These are phyloP conservation scores for Stentor coeruleus DNA, from an alignment of 73 alveolate genomes.

Conservation along the genomic window DNA sequence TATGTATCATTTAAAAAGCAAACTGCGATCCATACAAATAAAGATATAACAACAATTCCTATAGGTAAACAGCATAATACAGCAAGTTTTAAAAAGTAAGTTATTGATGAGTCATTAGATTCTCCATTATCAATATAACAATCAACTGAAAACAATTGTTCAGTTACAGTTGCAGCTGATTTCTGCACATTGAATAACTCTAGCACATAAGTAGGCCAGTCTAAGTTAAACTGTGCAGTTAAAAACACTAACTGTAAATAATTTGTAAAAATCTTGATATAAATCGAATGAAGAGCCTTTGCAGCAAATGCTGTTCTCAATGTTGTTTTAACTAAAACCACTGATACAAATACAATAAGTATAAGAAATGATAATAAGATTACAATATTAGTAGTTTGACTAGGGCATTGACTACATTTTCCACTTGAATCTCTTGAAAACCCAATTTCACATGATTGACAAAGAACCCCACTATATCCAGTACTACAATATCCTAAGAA, in stretches of 20 bases:
- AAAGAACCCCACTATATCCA: slow-evolving; percentile 60
- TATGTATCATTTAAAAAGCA: slow-evolving; percentile 29
- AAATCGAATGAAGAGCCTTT: slow-evolving; percentile 36
- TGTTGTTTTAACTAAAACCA: slow-evolving; percentile 39
- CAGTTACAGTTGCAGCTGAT: slow-evolving; percentile 39
- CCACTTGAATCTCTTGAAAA: slow-evolving; percentile 45
- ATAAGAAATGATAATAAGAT: slow-evolving; percentile 38
- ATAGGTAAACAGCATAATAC: slow-evolving; percentile 43
- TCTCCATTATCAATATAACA: slow-evolving; percentile 38
- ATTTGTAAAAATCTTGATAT: slow-evolving; percentile 54
- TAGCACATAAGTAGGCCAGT: slow-evolving; percentile 54
- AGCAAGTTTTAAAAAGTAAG: slow-evolving; percentile 36
- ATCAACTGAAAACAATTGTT: slow-evolving; percentile 54
- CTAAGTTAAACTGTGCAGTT: slow-evolving; percentile 49
- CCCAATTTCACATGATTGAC: slow-evolving; percentile 60
- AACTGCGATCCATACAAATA: slow-evolving; percentile 30
- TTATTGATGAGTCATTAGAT: slow-evolving; percentile 28
- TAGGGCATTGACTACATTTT: slow-evolving; percentile 53
- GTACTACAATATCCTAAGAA: slow-evolving; percentile 59
- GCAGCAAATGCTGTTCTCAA: slow-evolving; percentile 41
- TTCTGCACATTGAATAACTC: slow-evolving; percentile 36
- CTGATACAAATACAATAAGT: slow-evolving; percentile 15
- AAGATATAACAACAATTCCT: slow-evolving; percentile 26
- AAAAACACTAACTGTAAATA: slow-evolving; percentile 45
- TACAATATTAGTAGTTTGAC: slow-evolving; percentile 25